Base-by-base conservation (phyloP, 805 yeast genomes). In the Lachancea fermentati region DNA sequence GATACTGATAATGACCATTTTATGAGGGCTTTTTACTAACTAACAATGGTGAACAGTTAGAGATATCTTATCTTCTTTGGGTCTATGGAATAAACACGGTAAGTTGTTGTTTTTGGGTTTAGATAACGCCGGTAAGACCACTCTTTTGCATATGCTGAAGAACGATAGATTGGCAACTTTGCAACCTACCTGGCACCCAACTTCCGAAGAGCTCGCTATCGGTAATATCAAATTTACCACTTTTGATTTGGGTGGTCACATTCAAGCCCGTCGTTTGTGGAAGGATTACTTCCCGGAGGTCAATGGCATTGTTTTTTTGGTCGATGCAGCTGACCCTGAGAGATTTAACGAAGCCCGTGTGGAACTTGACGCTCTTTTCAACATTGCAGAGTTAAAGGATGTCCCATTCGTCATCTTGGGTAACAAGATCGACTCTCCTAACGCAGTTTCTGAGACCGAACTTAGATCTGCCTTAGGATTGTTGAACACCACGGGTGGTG, bases 251-350 rank as follows among this genome's bases (percentile, higher is more conserved):
- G 99, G 99, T 67, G 99, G 99, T 32, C 99, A 93, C 72, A 82
- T 78, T 65, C 97, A 91, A 69, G 97, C 99, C 36, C 89, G 99
- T 71, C 87, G 98, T 69, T 79, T 93, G 61, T 93, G 99, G 99
- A 89, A 89, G 63, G 97, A 93, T 65, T 93, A 93, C 67, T 93
- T 93, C 82, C 99, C 99, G 44, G 99, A 93, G 69, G 99, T 93
- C 36, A 85, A 88, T 65, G 98, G 97, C 42, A 93, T 93, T 52
- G 97, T 93, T 24, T 93, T 85, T 66, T 72, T 93, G 44, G 97
- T 93, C 24, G 99, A 93, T 64, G 94, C 95, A 42, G 97, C 97
- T 41, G 98, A 93, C 62, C 81, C 93, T 29, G 95, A 82, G 63
- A 83, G 99, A 67, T 85, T 93, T 55, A 84, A 85, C 52, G 99